These are phyloP conservation scores for Cryptococcus jaspeensis DNA, from an alignment of 1,284 basidiomycete species.

Conservation along the genomic window DNA sequence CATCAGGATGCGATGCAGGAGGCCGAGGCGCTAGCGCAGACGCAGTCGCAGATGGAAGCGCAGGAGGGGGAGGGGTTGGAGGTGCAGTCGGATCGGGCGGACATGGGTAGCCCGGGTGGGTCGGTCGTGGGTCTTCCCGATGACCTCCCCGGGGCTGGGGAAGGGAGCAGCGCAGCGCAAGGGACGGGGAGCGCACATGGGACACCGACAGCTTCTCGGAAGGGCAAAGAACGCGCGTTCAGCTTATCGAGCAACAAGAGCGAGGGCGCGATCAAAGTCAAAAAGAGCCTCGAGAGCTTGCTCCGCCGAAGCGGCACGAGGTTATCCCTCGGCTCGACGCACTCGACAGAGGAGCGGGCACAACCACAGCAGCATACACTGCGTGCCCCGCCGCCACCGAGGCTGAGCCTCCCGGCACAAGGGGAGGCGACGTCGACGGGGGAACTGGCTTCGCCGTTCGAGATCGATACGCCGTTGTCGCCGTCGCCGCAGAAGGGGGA, in stretches of 20 bases:
- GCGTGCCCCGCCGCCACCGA: conserved; percentile 2
- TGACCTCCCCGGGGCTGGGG: background rate
- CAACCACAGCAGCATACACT: background rate
- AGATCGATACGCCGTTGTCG: conserved; percentile 10
- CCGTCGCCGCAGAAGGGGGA: conserved; percentile 11
- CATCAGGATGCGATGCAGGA: conserved; percentile 16
- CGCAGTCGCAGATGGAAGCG: background rate
- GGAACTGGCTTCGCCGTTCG: conserved; percentile 13
- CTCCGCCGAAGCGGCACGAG: conserved; percentile 13
- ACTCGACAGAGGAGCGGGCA: background rate
- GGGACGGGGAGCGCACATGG: too few species aligned
- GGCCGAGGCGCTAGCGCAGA: background rate
- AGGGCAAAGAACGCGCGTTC: conserved; percentile 40
- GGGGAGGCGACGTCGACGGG: background rate
- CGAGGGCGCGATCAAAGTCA: conserved; percentile 25
- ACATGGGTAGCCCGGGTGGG: background rate
- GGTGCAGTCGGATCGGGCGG: background rate
- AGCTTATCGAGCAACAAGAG: conserved; percentile 34
- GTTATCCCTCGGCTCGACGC: background rate
- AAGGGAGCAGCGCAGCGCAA: too few species aligned
- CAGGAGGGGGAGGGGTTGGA: conserved; percentile 5
- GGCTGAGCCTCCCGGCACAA: conserved; percentile 1
- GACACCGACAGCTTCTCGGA: conserved; percentile 16
- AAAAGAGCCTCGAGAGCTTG: conserved; percentile 27
- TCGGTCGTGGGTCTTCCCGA: background rate